These are phyloP conservation scores for Saccharomyces cerevisiae DNA, from an alignment of 805 yeast genomes.

Conservation along the genomic window DNA sequence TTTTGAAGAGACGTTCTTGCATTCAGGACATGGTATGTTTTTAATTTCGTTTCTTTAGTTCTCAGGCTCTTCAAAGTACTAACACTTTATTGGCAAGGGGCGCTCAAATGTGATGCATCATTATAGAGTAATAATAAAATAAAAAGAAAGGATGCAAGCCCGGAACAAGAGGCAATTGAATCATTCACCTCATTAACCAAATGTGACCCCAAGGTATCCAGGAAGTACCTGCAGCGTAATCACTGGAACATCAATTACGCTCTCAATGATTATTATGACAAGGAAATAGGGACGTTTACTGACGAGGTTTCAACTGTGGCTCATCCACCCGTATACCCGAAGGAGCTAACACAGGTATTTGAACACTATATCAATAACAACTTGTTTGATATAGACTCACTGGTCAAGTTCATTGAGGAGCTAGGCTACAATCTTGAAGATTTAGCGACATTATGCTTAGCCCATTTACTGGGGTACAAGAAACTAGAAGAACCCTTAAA, in stretches of 20 bases:
- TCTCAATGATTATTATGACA: constrained; percentile 28
- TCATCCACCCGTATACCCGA: constrained; percentile 10
- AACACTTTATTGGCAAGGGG: neutral
- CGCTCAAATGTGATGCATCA: neutral
- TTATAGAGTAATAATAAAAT: neutral
- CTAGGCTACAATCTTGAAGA: constrained; percentile 70
- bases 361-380: constrained; percentile 16
- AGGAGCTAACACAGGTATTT: constrained; percentile 13
- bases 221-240: constrained; percentile 18
- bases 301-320: neutral
- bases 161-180: constrained; percentile 6
- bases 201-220: constrained; percentile 14
- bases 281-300: constrained; percentile 18
- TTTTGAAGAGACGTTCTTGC: neutral
- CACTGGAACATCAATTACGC: constrained; percentile 27
- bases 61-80: neutral
- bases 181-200: constrained; percentile 21
- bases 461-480: constrained; percentile 49
- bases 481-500: constrained; percentile 15
- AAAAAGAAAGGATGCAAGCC: neutral
- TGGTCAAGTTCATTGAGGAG: constrained; percentile 58
- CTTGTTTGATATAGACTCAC: constrained; percentile 69
- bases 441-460: constrained; percentile 57
- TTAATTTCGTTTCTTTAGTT: neutral
- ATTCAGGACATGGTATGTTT: neutral